A percentile compares a stretch with the other conserved stretches of the same genome.
These are phyloP conservation scores for Trichophyton schoenleinii DNA, from an alignment of 2,329 filamentous ascomycete species.

Conservation along the genomic window DNA sequence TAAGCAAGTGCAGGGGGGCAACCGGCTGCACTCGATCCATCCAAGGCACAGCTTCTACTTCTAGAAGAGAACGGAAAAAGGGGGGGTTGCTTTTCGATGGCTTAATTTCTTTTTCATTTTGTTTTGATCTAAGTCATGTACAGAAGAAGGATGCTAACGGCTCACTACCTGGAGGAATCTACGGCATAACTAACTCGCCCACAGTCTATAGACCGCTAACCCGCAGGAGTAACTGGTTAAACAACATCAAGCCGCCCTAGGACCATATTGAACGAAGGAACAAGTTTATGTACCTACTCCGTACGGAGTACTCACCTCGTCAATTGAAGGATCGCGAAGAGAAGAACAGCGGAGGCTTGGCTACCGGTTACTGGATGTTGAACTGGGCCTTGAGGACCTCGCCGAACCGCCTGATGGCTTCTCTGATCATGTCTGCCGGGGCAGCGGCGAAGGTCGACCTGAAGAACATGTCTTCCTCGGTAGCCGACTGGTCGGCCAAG, in stretches of 20 bases:
- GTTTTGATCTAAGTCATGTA: background rate
- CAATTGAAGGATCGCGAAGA: background rate
- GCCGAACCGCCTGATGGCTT: constrained; percentile 64
- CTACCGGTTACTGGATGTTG: background rate
- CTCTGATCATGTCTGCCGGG: constrained; percentile 53
- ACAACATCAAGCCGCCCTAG: background rate
- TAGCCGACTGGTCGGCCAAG: constrained; percentile 54
- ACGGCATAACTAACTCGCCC: background rate
- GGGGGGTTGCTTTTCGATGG: background rate
- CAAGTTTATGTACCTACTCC: background rate
- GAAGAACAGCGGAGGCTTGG: no score
- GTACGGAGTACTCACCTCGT: background rate
- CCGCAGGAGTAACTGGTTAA: background rate
- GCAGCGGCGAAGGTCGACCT: constrained; percentile 81
- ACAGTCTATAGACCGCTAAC: background rate
- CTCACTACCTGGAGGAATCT: background rate
- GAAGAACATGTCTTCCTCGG: constrained; percentile 62
- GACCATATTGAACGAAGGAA: background rate
- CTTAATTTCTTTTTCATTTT: background rate
- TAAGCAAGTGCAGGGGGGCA: background rate
- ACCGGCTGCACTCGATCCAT: no score
- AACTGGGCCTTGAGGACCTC: constrained; percentile 56
- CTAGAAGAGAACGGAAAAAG: background rate
- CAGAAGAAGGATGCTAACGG: background rate
- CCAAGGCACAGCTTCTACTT: background rate